Conservation (phyloP, 495 filamentous ascomycete species). For the Penicillium crystallinum region DNA sequence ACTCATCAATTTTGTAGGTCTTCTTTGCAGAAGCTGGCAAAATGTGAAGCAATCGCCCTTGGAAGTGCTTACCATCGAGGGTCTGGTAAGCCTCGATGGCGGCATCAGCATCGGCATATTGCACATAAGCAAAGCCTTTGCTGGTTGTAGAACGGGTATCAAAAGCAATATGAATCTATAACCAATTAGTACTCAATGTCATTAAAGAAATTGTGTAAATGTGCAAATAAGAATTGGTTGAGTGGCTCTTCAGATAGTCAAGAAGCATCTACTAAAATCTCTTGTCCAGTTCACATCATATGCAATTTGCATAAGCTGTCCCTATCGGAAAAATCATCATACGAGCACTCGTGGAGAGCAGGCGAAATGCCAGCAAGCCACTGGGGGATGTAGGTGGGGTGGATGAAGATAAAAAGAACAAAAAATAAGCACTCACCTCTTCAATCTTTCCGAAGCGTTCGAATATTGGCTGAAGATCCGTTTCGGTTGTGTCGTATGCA, state of each 20-base stretch:
- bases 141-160: conserved; percentile 57
- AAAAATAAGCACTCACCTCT: conserved; percentile 64
- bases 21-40: conserved; percentile 75
- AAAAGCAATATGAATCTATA: conserved; percentile 75
- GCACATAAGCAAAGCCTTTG: conserved; percentile 88
- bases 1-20: conserved; percentile 78
- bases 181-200: conserved; percentile 32
- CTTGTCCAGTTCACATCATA: conserved; percentile 59
- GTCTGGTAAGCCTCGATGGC: conserved; percentile 71
- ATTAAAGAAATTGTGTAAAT: conserved; percentile 28
- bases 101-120: conserved; percentile 61
- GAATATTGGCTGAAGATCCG: conserved; percentile 70
- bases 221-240: conserved; percentile 31
- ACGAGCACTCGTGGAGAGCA: conserved; percentile 29
- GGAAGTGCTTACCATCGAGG: conserved; percentile 77
- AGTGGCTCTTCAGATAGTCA: conserved; percentile 48
- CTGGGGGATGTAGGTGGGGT: conserved; percentile 3
- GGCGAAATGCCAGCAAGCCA: conserved; percentile 5
- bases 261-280: conserved; percentile 80
- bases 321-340: conserved; percentile 99
- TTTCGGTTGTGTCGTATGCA: conserved; percentile 70
- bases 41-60: conserved; percentile 87
- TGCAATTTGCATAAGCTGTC: conserved; percentile 87
- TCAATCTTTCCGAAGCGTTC: conserved; percentile 64
- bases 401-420: conserved; percentile 5